Percentiles rank a stretch among this genome's conserved stretches.
phyloP scores from a whole-genome alignment of 768 basidiomycete species.

The Rhizopogon rudus region DNA sequence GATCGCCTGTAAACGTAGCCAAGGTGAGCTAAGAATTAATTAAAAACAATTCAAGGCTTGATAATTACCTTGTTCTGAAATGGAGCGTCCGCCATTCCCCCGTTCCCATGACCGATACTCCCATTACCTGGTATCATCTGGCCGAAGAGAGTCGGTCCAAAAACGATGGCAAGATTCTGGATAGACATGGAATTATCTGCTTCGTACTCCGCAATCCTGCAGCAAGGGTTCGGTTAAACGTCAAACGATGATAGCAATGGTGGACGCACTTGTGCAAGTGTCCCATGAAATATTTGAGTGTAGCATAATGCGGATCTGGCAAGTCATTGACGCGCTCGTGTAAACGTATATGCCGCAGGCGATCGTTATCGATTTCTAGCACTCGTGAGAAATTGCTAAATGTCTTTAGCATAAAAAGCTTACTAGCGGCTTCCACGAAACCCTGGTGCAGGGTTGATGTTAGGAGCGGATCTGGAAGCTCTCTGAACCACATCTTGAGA shows the following conservation, averaged over 20 bases:
- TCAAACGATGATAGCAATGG: background rate
- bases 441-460: slow-evolving; percentile 81
- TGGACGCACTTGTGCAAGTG: slow-evolving; percentile 78
- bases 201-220: slow-evolving; percentile 74
- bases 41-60: background rate
- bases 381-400: background rate
- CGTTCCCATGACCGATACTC: slow-evolving; percentile 39
- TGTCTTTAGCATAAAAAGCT: slow-evolving; percentile 25
- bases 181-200: slow-evolving; percentile 87
- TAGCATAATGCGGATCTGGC: slow-evolving; percentile 98
- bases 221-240: background rate
- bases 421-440: slow-evolving; percentile 94
- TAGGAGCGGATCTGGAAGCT: slow-evolving; percentile 90
- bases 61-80: slow-evolving; percentile 63
- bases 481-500: slow-evolving; percentile 93
- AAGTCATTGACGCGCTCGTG: slow-evolving; percentile 98
- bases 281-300: slow-evolving; percentile 91
- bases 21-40: background rate
- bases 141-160: slow-evolving; percentile 97
- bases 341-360: slow-evolving; percentile 89
- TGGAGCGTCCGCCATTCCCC: slow-evolving; percentile 64
- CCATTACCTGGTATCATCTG: slow-evolving; percentile 42
- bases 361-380: slow-evolving; percentile 87
- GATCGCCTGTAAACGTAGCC: slow-evolving; percentile 55
- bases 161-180: slow-evolving; percentile 92